These are phyloP conservation scores for Abortiporus biennis DNA, from an alignment of 1,284 basidiomycete genomes.

Conservation along the genomic window DNA sequence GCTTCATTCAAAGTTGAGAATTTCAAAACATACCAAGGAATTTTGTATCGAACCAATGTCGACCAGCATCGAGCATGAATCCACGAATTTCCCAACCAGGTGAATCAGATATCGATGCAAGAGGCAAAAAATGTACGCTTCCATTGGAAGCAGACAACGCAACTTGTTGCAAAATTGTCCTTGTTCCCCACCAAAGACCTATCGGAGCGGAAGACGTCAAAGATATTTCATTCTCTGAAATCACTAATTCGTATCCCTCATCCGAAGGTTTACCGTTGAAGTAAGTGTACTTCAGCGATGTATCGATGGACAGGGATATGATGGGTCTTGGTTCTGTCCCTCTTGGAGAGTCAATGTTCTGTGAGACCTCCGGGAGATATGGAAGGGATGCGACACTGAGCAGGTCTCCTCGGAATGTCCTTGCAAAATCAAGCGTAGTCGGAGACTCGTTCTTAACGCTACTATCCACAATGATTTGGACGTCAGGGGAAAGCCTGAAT, in stretches of 20 bases:
- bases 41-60: slow-evolving; percentile 27
- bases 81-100: slow-evolving; percentile 33
- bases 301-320: slow-evolving; percentile 24
- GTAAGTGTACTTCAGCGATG: slow-evolving; percentile 17
- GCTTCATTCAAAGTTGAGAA: too few species aligned
- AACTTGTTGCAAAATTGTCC: slow-evolving; percentile 28
- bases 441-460: slow-evolving; percentile 16
- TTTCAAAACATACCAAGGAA: slow-evolving; percentile 16
- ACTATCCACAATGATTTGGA: slow-evolving; percentile 19
- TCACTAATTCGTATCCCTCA: slow-evolving; percentile 29
- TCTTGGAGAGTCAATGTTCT: slow-evolving; percentile 5
- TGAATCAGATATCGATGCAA: slow-evolving; percentile 24
- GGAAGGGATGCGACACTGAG: slow-evolving; percentile 14
- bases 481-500: slow-evolving; percentile 15
- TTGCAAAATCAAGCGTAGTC: slow-evolving; percentile 24
- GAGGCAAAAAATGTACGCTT: slow-evolving; percentile 19
- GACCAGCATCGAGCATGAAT: slow-evolving; percentile 33
- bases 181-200: slow-evolving; percentile 32
- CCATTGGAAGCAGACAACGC: slow-evolving; percentile 14
- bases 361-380: slow-evolving; percentile 13
- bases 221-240: slow-evolving; percentile 17
- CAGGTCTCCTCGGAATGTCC: slow-evolving; percentile 28
- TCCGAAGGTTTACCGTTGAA: slow-evolving; percentile 27
- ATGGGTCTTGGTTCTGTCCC: slow-evolving; percentile 9
- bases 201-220: slow-evolving; percentile 27